Percentiles rank a stretch among this genome's conserved stretches.
phyloP scores from a whole-genome alignment of 78 protist species.

The Emiliania huxleyi region DNA sequence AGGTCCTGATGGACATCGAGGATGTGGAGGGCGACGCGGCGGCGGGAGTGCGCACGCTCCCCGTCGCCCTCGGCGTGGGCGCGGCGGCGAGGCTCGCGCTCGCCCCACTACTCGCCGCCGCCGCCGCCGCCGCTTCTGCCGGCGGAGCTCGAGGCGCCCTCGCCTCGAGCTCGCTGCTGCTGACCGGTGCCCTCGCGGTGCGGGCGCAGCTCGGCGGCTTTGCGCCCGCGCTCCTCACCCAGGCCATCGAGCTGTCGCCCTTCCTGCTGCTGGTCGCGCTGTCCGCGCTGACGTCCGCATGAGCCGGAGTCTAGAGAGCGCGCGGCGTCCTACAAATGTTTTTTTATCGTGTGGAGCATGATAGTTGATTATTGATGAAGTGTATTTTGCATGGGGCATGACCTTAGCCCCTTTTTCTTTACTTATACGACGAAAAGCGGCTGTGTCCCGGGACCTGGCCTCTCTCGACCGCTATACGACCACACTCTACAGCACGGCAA shows the following conservation, averaged over 20 bases:
- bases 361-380: no score
- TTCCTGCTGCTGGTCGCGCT: background rate
- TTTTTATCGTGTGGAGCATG: no score
- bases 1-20: conserved; percentile 5
- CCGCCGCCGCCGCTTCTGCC: background rate
- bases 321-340: no score
- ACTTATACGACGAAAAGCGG: no score
- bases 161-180: background rate
- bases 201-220: background rate
- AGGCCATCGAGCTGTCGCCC: background rate
- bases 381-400: no score
- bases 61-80: background rate
- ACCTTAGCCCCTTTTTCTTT: no score
- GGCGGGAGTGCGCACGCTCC: background rate
- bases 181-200: background rate
- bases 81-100: background rate
- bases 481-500: no score
- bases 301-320: no score
- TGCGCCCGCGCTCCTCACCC: background rate
- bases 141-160: background rate
- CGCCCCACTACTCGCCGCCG: background rate
- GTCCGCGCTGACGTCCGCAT: background rate
- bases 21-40: background rate
- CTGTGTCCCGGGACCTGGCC: no score
- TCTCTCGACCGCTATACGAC: no score